These are phyloP conservation scores for Diplotaxis tenuifolia DNA, from an alignment of 345 rosid species.

Conservation along the genomic window DNA sequence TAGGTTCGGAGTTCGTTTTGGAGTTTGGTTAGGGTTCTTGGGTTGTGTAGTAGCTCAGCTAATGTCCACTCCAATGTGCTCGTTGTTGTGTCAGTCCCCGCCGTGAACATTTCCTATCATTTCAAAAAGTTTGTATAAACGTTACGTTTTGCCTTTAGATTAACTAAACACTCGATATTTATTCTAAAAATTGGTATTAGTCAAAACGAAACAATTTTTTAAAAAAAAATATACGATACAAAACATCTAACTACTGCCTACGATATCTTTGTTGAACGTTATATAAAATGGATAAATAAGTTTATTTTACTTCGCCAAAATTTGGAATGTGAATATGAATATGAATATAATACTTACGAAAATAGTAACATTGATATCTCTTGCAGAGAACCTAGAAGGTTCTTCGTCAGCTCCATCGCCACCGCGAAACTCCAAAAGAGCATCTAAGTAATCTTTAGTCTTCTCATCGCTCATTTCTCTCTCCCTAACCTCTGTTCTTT, in stretches of 20 bases:
- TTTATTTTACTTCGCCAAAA: too few species aligned
- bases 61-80: conserved; percentile 91
- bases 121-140: not conserved
- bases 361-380: conserved; percentile 64
- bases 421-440: conserved; percentile 75
- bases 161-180: too few species aligned
- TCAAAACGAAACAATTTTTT: too few species aligned
- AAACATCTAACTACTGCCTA: too few species aligned
- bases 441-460: conserved; percentile 68
- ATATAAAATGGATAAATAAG: too few species aligned
- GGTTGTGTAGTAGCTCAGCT: conserved; percentile 70
- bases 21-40: conserved; percentile 41
- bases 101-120: conserved; percentile 69
- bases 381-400: conserved; percentile 48
- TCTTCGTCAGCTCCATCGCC: conserved; percentile 46
- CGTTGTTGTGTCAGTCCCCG: conserved; percentile 86
- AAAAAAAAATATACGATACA: too few species aligned
- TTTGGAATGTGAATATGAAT: too few species aligned
- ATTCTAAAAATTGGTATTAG: too few species aligned
- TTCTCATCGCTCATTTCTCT: conserved; percentile 17
- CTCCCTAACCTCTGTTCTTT: conserved; percentile 44
- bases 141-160: not conserved
- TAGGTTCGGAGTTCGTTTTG: conserved; percentile 56
- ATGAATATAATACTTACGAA: conserved; percentile 43
- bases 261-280: too few species aligned